These are phyloP conservation scores for Cladophialophora yegresii DNA, from an alignment of 2,329 filamentous ascomycete species.

Conservation along the genomic window DNA sequence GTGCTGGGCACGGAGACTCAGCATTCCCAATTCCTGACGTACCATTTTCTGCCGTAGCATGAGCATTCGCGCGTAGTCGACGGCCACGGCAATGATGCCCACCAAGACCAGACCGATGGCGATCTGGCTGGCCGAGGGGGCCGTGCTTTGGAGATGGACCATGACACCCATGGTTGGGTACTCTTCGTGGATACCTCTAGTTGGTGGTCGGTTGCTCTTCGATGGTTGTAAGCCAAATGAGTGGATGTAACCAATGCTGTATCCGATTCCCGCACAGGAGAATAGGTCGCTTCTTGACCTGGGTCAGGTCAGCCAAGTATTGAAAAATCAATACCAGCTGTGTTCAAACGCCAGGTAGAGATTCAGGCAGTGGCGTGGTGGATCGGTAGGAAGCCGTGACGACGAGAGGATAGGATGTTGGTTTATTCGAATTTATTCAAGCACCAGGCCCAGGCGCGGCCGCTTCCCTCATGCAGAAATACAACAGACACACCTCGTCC, in stretches of 20 bases:
- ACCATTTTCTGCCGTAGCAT: slow-evolving; percentile 38
- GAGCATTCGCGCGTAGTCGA: slow-evolving; percentile 38
- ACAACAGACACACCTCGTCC: not conserved
- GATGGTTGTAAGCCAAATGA: no score
- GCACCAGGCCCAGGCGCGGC: not conserved
- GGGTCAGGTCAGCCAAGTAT: no score
- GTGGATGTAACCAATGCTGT: no score
- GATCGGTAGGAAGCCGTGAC: not conserved
- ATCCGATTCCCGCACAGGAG: no score
- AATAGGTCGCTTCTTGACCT: not conserved
- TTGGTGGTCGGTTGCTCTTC: not conserved
- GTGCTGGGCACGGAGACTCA: not conserved
- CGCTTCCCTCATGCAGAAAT: not conserved
- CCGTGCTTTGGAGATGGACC: slow-evolving; percentile 28
- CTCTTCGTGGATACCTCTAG: not conserved
- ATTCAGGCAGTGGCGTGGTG: not conserved
- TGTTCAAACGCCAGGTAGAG: not conserved
- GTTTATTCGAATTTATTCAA: not conserved
- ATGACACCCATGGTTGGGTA: slow-evolving; percentile 26
- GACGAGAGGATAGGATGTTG: not conserved
- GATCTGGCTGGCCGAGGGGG: slow-evolving; percentile 27
- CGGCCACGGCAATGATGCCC: slow-evolving; percentile 25
- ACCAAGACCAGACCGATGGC: slow-evolving; percentile 24
- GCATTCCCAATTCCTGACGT: not conserved
- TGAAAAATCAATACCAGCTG: no score